phyloP scores from a whole-genome alignment of 129 eudicot species.

The Flaveria brownii region DNA sequence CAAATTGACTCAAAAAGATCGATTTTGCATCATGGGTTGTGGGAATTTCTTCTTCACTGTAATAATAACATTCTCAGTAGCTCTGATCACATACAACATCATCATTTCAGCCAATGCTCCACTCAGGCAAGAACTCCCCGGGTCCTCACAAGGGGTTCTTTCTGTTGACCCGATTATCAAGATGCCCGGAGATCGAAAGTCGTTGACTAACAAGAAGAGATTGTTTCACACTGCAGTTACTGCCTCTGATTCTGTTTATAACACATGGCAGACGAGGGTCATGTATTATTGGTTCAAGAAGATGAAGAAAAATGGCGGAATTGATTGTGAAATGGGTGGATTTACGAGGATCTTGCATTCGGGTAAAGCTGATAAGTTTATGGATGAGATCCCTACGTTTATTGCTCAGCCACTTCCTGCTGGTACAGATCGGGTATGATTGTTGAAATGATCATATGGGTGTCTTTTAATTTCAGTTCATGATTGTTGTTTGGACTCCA shows the following conservation, averaged over 20 bases:
- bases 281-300: constrained; percentile 98
- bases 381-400: constrained; percentile 99
- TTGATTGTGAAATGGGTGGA: constrained; percentile 91
- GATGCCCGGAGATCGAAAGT: constrained; percentile 53
- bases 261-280: constrained; percentile 91
- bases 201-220: constrained; percentile 45
- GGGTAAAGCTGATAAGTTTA: constrained; percentile 67
- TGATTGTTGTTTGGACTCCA: not conserved
- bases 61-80: constrained; percentile 60
- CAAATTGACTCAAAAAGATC: not conserved
- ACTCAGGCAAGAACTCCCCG: constrained; percentile 73
- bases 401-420: constrained; percentile 89
- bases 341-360: constrained; percentile 95
- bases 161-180: constrained; percentile 71
- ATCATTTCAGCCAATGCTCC: constrained; percentile 85
- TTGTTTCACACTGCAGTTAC: constrained; percentile 96
- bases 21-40: constrained; percentile 54
- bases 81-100: constrained; percentile 85
- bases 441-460: not conserved
- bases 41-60: constrained; percentile 72
- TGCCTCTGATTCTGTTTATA: constrained; percentile 81
- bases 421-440: constrained; percentile 84
- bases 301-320: constrained; percentile 42
- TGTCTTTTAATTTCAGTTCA: not conserved
- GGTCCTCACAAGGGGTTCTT: constrained; percentile 30